phyloP scores from a whole-genome alignment of 1,284 basidiomycete genomes.

The Cutaneotrichosporon curvatum region DNA sequence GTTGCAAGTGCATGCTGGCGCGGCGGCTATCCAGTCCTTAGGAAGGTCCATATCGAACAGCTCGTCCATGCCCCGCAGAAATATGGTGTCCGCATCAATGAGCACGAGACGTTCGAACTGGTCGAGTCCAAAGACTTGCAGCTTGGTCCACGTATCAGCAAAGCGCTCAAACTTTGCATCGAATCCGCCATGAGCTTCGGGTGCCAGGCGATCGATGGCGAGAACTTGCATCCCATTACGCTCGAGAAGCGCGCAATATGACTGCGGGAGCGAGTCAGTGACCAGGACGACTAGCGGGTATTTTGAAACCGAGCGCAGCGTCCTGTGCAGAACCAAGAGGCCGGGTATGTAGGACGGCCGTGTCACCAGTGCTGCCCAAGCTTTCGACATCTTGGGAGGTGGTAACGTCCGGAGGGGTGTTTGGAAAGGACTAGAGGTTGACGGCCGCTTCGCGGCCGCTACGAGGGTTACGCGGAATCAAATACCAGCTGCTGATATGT shows the following conservation, averaged over 20 bases:
- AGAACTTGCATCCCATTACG: slow-evolving; percentile 54
- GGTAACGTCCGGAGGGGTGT: no score
- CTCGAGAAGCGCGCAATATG: slow-evolving; percentile 54
- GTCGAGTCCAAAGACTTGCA: slow-evolving; percentile 67
- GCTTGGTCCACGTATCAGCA: slow-evolving; percentile 82
- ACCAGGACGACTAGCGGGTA: slow-evolving; percentile 79
- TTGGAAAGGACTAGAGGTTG: no score
- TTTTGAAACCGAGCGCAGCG: slow-evolving; percentile 58
- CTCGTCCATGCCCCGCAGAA: slow-evolving; percentile 83
- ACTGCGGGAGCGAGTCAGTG: slow-evolving; percentile 57
- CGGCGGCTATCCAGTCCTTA: slow-evolving; percentile 69
- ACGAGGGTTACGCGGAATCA: no score
- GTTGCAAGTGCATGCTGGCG: slow-evolving; percentile 89
- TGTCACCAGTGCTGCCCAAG: slow-evolving; percentile 53
- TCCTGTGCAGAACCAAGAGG: slow-evolving; percentile 61
- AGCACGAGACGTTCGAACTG: slow-evolving; percentile 78
- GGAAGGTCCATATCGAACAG: slow-evolving; percentile 66
- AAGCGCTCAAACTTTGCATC: slow-evolving; percentile 53
- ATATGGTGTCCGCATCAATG: slow-evolving; percentile 86
- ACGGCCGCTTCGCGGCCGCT: no score
- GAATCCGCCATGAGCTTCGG: slow-evolving; percentile 50
- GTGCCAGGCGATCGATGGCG: slow-evolving; percentile 59
- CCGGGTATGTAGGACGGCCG: slow-evolving; percentile 53
- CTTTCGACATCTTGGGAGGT: neutral
- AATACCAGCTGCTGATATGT: no score